These are phyloP conservation scores for Nevesoporus exiguus DNA, from an alignment of 768 basidiomycete species.

Conservation along the genomic window DNA sequence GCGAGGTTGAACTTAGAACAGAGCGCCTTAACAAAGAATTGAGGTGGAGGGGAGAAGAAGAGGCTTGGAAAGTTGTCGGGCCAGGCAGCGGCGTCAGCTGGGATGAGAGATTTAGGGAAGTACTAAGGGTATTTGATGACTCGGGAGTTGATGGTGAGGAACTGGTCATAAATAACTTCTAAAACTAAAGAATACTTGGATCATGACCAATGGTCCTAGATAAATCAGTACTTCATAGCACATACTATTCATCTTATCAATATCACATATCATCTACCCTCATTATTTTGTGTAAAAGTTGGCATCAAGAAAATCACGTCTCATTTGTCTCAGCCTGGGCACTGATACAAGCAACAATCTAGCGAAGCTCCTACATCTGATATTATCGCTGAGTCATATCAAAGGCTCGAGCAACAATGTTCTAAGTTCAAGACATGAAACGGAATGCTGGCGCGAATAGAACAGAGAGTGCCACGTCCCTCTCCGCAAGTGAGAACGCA, in stretches of 20 bases:
- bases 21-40: conserved; percentile 89
- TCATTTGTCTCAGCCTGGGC: not conserved
- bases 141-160: conserved; percentile 24
- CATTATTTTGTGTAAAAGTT: not conserved
- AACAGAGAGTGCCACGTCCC: not conserved
- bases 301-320: not conserved
- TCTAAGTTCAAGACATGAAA: not conserved
- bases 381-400: too few species aligned
- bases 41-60: conserved; percentile 75
- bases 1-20: conserved; percentile 83
- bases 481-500: not conserved
- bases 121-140: conserved; percentile 58
- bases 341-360: not conserved
- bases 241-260: not conserved
- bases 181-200: not conserved
- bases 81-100: conserved; percentile 63
- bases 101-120: conserved; percentile 68
- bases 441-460: not conserved
- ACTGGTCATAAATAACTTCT: not conserved
- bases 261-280: not conserved
- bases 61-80: conserved; percentile 76
- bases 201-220: not conserved
- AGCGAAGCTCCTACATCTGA: too few species aligned
- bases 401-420: not conserved
- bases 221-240: not conserved